Base-by-base conservation (phyloP, 2,329 filamentous ascomycete genomes). In the Parastagonospora nodorum region DNA sequence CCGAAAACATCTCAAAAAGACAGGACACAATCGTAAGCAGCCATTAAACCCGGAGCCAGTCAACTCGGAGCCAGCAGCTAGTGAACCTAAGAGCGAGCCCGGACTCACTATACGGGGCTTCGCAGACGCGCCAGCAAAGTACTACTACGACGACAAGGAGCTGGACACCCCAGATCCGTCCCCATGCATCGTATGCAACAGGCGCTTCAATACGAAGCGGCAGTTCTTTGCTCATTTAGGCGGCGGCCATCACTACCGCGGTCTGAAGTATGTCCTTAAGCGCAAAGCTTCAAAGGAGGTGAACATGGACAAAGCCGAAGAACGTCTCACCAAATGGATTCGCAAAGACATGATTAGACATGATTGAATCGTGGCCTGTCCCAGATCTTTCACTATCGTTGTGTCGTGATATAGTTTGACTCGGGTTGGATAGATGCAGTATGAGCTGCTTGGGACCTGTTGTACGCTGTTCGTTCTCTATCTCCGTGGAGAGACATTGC, bases 161-260 rank as follows among this genome's bases (percentile, higher is more conserved):
- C n/a, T 24, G 24, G 38, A 47, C 12, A 36, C 28, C 11, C 4
- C n/a, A 6, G 31, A 57, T 42, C 53, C 46, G 4, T 48, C 50
- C 1, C 55, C 55, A 16, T 58, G 51, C 41, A 45, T 44, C 1
- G 48, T 52, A 6, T 58, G 48, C 19, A 19, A 47, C 29, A 14
- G 24, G 16, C 15, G 36, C 16, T 55, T 54, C 37, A 15, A 48
- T 11, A 50, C 48, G 1, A 52, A 58, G 32, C 19, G 40, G 16
- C 24, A 31, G 4, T 50, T 58, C 43, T 58, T 50, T 28, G 10
- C 12, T 8, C 51, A 54, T 32, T 32, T 58, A n/a, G 12, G 46
- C 31, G 31, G 39, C n/a, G 42, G 24, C 2, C 37, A 39, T 36
- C 45, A 58, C 28, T 51, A 31, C 4, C 46, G 48, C n/a, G 36